Evolutionary conservation across 2,329 filamentous ascomycete genomes (phyloP).

Genomic region (Alternaria novae-zelandiae): DNA sequence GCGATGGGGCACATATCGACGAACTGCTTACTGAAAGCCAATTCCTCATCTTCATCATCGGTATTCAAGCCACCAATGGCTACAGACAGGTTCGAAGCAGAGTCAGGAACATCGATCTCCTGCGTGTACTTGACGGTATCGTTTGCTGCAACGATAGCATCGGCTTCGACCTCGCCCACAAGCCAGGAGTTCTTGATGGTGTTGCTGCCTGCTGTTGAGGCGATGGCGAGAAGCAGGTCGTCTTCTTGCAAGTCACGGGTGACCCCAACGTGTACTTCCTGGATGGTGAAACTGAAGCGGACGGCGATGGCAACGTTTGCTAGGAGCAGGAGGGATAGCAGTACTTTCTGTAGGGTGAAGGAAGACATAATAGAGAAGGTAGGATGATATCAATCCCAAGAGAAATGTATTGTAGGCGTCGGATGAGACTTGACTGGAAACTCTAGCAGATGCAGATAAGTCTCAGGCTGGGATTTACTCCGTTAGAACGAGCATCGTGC

Average conservation of each 20-base stretch:
- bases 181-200: neutral
- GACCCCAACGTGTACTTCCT: neutral
- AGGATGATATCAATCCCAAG: neutral
- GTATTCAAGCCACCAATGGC: neutral
- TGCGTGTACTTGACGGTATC: neutral
- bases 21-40: neutral
- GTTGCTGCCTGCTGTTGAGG: neutral
- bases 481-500: accelerated
- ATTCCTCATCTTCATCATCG: neutral
- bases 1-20: accelerated
- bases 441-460: neutral
- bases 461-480: neutral
- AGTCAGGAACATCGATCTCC: neutral
- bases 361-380: neutral
- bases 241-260: neutral
- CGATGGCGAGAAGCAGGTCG: neutral
- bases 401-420: neutral
- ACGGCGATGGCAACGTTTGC: neutral
- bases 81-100: neutral
- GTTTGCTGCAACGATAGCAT: neutral
- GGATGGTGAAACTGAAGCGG: neutral
- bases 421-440: neutral
- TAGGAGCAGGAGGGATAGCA: neutral
- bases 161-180: neutral
- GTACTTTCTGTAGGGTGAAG: neutral